Evolutionary conservation across 2,329 filamentous ascomycete genomes (phyloP), one percentile per base, ranked within the genome.

Genomic region (Daldinia eschscholtzii): DNA sequence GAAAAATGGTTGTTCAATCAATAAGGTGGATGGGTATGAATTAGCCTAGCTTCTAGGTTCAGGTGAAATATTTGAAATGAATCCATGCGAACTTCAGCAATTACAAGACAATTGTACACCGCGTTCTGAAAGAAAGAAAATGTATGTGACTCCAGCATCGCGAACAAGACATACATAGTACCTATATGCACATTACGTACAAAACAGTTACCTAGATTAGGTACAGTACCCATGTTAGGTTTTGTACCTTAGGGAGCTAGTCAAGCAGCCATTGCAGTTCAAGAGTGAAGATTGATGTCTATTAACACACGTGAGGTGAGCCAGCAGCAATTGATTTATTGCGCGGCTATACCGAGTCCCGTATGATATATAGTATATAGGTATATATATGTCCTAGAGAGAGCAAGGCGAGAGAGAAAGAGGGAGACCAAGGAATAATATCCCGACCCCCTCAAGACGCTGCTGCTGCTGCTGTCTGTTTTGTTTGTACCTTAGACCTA

Each of bases 281-380:
- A 55, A 67, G 65, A 67, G 65, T 67, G 65, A 67, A 67, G 65
- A 67, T 23, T 67, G 65, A 67, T 67, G 65, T 67, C 60, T 67
- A 64, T 67, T 67, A 52, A 64, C 56, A 64, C 60, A 64, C 48
- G 28, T 26, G 28, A 26, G 33, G 33, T 18, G 4, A 35, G 18
- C 18, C 4, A 15, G 6, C 35, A 12, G 35, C 35, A 39, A 39
- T 39, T 39, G 33, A 30, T 23, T 26, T 39, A 44, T n/a, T 7
- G 13, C 23, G 30, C 52, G 41, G 20, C 20, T 23, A 23, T 35
- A 37, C 42, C 41, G 26, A 37, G 23, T 10, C 46, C 9, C 28
- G 46, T n/a, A 52, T 52, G 26, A 15, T 52, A 52, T 28, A 4
- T 33, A 26, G 6, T 23, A 23, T 23, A 23, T 23, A 23, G 15